A percentile compares a stretch with the other conserved stretches of the same genome.
phyloP scores from a whole-genome alignment of 768 basidiomycete genomes.

The Phaffia tasmanica region DNA sequence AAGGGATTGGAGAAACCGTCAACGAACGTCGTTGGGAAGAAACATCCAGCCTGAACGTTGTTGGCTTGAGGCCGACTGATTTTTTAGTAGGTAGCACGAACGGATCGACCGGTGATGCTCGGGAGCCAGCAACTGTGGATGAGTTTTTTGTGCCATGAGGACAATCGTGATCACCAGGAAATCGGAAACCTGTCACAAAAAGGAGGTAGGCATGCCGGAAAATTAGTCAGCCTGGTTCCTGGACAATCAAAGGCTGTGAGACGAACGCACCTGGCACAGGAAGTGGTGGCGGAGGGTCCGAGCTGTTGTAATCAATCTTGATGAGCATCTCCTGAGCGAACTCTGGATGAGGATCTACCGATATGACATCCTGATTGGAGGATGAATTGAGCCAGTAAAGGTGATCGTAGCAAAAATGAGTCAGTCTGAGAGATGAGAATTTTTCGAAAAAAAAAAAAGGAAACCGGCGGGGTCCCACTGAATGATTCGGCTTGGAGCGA shows the following conservation, averaged over 20 bases:
- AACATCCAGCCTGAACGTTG: too few relatives aligned
- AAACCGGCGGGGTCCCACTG: background rate
- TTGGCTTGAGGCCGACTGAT: too few relatives aligned
- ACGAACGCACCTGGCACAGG: constrained; percentile 15
- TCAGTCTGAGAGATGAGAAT: background rate
- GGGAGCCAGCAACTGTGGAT: too few relatives aligned
- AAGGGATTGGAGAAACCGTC: too few relatives aligned
- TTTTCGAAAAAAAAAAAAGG: background rate
- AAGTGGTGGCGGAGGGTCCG: constrained; percentile 8
- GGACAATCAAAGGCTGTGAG: too few relatives aligned
- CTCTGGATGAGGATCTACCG: constrained; percentile 25
- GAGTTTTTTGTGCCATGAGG: background rate
- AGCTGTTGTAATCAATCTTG: constrained; percentile 19
- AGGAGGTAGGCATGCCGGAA: background rate
- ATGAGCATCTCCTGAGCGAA: constrained; percentile 15
- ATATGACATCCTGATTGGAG: constrained; percentile 21
- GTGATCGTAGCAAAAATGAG: background rate
- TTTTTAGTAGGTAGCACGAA: too few relatives aligned
- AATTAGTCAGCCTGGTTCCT: background rate
- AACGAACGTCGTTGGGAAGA: too few relatives aligned
- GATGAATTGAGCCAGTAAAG: background rate
- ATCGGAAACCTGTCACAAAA: background rate
- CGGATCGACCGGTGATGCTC: too few relatives aligned
- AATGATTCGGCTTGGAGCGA: background rate
- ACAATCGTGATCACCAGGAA: background rate